phyloP scores from a whole-genome alignment of 495 filamentous ascomycete species.

The Hyaloscypha variabilis region DNA sequence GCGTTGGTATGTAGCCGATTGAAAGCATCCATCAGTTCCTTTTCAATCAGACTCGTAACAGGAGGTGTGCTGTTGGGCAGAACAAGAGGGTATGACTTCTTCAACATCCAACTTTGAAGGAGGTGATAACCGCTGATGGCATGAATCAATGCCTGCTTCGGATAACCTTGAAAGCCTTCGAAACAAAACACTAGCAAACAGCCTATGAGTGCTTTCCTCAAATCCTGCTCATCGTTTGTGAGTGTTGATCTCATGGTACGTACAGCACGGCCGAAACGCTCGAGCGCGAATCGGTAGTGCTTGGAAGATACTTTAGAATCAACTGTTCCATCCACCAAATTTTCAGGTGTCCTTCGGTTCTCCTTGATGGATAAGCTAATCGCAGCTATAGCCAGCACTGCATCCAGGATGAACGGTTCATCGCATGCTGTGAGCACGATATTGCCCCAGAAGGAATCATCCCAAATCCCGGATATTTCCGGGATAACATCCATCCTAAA shows the following conservation, averaged over 20 bases:
- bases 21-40: neutral
- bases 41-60: neutral
- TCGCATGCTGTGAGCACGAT: neutral
- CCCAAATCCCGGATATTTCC: neutral
- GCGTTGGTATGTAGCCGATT: neutral
- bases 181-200: conserved; percentile 1
- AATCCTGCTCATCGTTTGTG: neutral
- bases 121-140: neutral
- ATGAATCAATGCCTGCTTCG: neutral
- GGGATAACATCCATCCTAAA: neutral
- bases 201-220: neutral
- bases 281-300: neutral
- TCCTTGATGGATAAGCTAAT: neutral
- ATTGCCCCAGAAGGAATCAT: neutral
- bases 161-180: neutral
- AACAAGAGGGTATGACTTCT: neutral
- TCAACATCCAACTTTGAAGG: neutral
- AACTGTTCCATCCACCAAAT: neutral
- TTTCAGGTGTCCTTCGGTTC: neutral
- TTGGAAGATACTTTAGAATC: neutral
- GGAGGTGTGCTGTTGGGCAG: neutral
- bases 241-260: neutral
- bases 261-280: neutral
- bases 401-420: neutral
- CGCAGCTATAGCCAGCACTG: neutral